phyloP scores from a whole-genome alignment of 1,139 yeast species.

The Yamadazyma atmosphaerica region DNA sequence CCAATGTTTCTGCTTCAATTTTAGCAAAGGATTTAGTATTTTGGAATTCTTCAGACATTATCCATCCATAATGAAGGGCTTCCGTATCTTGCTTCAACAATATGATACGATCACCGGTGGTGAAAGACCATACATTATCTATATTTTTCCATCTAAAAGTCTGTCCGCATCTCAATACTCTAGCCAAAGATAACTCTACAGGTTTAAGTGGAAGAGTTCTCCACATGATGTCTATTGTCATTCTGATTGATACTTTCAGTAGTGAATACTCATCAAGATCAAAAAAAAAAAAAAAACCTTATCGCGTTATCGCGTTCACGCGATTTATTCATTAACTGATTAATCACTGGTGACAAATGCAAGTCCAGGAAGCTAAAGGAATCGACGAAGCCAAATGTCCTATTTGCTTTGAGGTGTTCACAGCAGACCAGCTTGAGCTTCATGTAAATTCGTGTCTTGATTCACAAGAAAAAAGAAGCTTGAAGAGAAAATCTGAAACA shows the following conservation, averaged over 20 bases:
- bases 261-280: not conserved
- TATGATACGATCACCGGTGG: constrained; percentile 48
- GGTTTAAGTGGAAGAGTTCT: constrained; percentile 22
- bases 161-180: constrained; percentile 87
- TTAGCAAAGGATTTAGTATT: constrained; percentile 3
- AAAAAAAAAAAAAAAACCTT: not conserved
- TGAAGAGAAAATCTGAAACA: not conserved
- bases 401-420: constrained; percentile 30
- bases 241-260: too few species aligned
- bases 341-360: not conserved
- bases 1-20: constrained; percentile 32
- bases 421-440: constrained; percentile 29
- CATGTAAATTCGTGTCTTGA: constrained; percentile 34
- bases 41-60: constrained; percentile 17
- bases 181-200: constrained; percentile 60
- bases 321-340: not conserved
- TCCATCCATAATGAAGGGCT: constrained; percentile 31
- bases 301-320: constrained; percentile 8
- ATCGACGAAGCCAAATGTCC: constrained; percentile 29
- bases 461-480: constrained; percentile 9
- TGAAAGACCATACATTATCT: constrained; percentile 61
- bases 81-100: constrained; percentile 50
- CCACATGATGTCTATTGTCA: constrained; percentile 32
- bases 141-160: constrained; percentile 72
- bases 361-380: not conserved